These are phyloP conservation scores for Eucalyptus pauciflora DNA, from an alignment of 345 rosid genomes.

Conservation along the genomic window DNA sequence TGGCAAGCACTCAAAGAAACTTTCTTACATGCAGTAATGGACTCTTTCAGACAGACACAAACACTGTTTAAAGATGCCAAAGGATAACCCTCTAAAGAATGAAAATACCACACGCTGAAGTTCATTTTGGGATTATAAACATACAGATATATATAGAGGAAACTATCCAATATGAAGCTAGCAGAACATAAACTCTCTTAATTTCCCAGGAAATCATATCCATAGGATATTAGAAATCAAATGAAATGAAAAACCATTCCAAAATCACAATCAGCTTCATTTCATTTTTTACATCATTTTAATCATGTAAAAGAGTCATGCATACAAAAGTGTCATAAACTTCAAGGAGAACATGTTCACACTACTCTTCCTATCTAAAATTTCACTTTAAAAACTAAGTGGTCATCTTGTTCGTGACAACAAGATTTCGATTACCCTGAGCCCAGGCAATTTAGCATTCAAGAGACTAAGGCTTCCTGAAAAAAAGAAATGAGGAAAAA, in stretches of 20 bases:
- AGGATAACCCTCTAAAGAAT: neutral
- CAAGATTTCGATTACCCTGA: neutral
- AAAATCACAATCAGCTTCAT: neutral
- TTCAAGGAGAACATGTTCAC: neutral
- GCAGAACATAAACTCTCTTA: neutral
- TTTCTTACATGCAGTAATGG: neutral
- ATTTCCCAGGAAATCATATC: neutral
- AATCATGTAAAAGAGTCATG: neutral
- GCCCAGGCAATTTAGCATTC: neutral
- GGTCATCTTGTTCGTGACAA: neutral
- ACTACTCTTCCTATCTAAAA: neutral
- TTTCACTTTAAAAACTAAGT: neutral
- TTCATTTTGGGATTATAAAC: neutral
- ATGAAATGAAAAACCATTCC: neutral
- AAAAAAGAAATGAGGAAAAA: neutral
- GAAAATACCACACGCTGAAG: neutral
- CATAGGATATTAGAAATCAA: neutral
- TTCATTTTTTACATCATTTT: neutral
- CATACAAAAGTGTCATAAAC: neutral
- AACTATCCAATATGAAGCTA: neutral
- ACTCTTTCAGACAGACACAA: neutral
- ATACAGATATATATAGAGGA: neutral
- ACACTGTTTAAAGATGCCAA: neutral
- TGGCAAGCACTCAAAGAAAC: neutral
- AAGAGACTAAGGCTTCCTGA: neutral